Evolutionary conservation across 345 rosid species (phyloP).

Genomic region (Pseudoturritis turrita): DNA sequence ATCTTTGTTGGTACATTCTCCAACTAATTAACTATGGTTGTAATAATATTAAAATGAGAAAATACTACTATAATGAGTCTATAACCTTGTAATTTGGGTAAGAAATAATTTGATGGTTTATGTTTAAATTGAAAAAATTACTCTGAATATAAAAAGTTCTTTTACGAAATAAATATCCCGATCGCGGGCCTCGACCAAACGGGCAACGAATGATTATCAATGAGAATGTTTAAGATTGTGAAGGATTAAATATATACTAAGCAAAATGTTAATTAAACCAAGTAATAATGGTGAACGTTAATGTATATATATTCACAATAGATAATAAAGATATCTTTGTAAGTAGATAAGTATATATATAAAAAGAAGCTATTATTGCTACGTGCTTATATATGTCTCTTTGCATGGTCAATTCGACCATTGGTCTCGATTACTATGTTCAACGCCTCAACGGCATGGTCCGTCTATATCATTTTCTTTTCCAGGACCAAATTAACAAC

Average conservation of each 20-base stretch:
- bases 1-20: no score
- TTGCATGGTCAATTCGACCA: slow-evolving; percentile 24
- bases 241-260: neutral
- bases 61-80: no score
- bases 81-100: no score
- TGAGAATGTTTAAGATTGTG: neutral
- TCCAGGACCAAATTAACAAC: neutral
- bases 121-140: no score
- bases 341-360: neutral
- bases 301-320: neutral
- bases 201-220: neutral
- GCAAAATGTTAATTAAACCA: neutral
- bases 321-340: neutral
- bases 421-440: slow-evolving; percentile 26
- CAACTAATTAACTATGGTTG: no score
- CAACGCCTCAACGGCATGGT: slow-evolving; percentile 29
- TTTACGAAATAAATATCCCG: neutral
- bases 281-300: neutral
- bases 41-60: no score
- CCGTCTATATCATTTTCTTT: slow-evolving; percentile 15
- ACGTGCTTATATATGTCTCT: slow-evolving; percentile 25
- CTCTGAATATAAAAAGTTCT: no score
- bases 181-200: neutral
- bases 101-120: no score
- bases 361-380: slow-evolving; percentile 16